Conservation (phyloP, 176 grass and related monocot genomes). For the Hyparrhenia diplandra region DNA sequence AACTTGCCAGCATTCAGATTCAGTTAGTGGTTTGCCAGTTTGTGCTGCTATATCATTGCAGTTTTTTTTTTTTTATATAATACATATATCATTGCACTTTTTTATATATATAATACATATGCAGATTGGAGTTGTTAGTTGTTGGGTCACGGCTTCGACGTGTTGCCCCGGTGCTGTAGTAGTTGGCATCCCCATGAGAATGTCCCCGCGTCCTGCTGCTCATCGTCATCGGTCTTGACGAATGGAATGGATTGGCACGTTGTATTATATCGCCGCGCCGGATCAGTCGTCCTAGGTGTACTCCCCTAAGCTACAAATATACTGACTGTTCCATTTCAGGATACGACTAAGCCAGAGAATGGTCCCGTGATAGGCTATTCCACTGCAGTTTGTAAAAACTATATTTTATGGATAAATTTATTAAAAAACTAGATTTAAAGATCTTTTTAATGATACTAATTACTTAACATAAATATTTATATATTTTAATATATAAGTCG, state of each 20-base stretch:
- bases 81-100: no score
- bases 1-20: background rate
- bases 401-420: no score
- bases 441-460: no score
- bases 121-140: constrained; percentile 22
- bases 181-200: constrained; percentile 4
- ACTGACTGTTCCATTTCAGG: background rate
- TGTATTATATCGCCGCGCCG: background rate
- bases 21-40: constrained; percentile 24
- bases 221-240: background rate
- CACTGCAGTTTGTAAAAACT: no score
- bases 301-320: no score
- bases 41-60: background rate
- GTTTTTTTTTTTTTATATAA: background rate
- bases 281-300: background rate
- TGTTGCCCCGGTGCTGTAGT: background rate
- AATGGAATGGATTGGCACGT: background rate
- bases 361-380: background rate
- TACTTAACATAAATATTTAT: no score
- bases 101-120: background rate
- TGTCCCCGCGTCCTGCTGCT: background rate
- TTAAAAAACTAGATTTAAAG: no score
- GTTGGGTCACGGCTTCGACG: constrained; percentile 37
- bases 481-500: no score
- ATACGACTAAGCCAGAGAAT: background rate